Percentiles rank a stretch among this genome's conserved stretches.
These are phyloP conservation scores for Sphaerulina musiva DNA, from an alignment of 2,329 filamentous ascomycete species.

Conservation along the genomic window DNA sequence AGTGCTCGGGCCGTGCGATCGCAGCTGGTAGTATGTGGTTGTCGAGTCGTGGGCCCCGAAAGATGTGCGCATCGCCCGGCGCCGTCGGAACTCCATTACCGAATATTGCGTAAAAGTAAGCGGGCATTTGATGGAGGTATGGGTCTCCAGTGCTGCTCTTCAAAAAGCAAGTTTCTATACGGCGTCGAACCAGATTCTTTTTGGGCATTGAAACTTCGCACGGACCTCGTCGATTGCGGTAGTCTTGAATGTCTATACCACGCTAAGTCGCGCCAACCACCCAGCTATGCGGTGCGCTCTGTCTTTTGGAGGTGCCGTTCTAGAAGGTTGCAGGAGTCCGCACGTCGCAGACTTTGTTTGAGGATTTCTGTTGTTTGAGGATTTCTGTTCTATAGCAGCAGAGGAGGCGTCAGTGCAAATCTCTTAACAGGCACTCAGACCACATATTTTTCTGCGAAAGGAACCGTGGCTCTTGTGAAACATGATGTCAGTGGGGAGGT, in stretches of 20 bases:
- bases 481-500: conserved; percentile 1
- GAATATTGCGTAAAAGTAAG: not conserved
- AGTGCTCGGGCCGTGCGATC: conserved; percentile 4
- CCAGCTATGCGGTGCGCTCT: too few species aligned
- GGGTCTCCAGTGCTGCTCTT: not conserved
- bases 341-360: conserved; percentile 43
- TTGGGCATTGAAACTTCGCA: too few species aligned
- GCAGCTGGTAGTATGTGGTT: conserved; percentile 6
- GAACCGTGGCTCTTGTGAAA: conserved; percentile 1
- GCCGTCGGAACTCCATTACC: not conserved
- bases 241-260: too few species aligned
- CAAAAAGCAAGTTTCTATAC: too few species aligned
- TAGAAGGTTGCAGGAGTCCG: conserved; percentile 34
- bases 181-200: too few species aligned
- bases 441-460: not conserved
- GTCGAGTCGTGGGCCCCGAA: conserved; percentile 3
- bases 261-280: too few species aligned
- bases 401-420: not conserved
- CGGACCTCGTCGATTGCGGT: too few species aligned
- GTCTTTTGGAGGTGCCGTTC: too few species aligned
- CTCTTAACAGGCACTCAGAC: not conserved
- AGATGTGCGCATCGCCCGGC: not conserved
- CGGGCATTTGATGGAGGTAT: not conserved
- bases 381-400: conserved; percentile 40
- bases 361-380: conserved; percentile 43